These are phyloP conservation scores for Eutrema yunnanense DNA, from an alignment of 345 rosid species.

Conservation along the genomic window DNA sequence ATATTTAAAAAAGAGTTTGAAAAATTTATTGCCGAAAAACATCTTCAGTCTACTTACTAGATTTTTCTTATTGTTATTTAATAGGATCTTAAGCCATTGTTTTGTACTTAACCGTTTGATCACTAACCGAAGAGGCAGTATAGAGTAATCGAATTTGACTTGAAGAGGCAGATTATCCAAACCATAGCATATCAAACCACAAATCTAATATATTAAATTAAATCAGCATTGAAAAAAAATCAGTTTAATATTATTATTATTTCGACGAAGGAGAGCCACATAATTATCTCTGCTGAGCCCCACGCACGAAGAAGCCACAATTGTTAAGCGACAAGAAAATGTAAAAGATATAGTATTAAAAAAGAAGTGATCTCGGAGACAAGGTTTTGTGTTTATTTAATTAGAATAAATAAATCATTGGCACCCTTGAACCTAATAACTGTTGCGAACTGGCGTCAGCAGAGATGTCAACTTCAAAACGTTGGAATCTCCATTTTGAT, in stretches of 20 bases:
- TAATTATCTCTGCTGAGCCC: slow-evolving; percentile 9
- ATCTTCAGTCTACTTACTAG: not conserved
- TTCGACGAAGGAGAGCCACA: slow-evolving; percentile 27
- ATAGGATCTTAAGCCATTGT: not conserved
- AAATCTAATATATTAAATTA: slow-evolving; percentile 1
- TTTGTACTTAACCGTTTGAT: not conserved
- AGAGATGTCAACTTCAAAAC: slow-evolving; percentile 36
- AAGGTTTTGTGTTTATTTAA: slow-evolving; percentile 16
- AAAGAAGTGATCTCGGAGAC: slow-evolving; percentile 19
- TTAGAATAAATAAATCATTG: slow-evolving; percentile 23
- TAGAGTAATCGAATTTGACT: slow-evolving; percentile 16
- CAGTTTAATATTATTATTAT: not conserved
- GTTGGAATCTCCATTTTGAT: slow-evolving; percentile 33
- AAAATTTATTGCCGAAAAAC: not conserved
- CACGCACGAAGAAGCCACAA: slow-evolving; percentile 23
- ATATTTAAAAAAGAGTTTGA: no score
- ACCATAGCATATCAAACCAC: slow-evolving; percentile 11
- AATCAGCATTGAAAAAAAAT: not conserved
- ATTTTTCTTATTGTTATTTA: not conserved
- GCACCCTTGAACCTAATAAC: slow-evolving; percentile 39
- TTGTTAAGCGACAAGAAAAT: slow-evolving; percentile 20
- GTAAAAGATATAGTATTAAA: not conserved
- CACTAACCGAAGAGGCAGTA: slow-evolving; percentile 12
- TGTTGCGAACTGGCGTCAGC: slow-evolving; percentile 38
- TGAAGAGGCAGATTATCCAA: slow-evolving; percentile 30